Evolutionary conservation across 192 early-diverging fungal species (phyloP).

Genomic region (Mortierella hygrophila): DNA sequence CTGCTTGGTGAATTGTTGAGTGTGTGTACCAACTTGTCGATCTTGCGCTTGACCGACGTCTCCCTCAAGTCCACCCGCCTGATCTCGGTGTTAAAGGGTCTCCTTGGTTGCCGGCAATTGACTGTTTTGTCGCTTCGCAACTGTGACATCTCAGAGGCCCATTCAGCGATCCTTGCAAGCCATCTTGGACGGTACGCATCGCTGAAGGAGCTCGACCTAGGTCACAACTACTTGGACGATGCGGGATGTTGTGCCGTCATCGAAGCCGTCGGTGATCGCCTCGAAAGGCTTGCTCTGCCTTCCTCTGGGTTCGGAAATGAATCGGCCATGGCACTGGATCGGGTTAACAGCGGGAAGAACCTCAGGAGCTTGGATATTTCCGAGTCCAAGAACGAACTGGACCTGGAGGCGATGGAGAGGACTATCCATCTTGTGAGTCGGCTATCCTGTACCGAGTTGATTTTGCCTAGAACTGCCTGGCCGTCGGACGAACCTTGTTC

Average conservation of each 20-base stretch:
- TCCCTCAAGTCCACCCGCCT: constrained; percentile 13
- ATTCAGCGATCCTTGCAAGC: not conserved
- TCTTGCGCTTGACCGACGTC: constrained; percentile 24
- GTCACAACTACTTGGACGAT: constrained; percentile 31
- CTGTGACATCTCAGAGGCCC: constrained; percentile 18
- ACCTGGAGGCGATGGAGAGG: constrained; percentile 23
- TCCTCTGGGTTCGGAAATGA: constrained; percentile 40
- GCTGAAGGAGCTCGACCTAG: constrained; percentile 33
- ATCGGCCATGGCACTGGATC: constrained; percentile 36
- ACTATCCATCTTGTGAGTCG: constrained; percentile 23
- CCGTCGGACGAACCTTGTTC: constrained; percentile 25
- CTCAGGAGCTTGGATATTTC: constrained; percentile 34
- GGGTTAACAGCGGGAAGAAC: constrained; percentile 8
- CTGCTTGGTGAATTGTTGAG: constrained; percentile 14
- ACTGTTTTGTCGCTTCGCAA: constrained; percentile 16
- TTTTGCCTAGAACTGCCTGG: constrained; percentile 19
- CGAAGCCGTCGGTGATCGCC: constrained; percentile 19
- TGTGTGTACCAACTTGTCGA: constrained; percentile 22
- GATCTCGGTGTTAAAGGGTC: constrained; percentile 14
- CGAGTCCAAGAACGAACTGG: constrained; percentile 16
- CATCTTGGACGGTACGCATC: not conserved
- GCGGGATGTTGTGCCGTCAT: constrained; percentile 27
- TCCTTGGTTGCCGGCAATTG: constrained; percentile 11
- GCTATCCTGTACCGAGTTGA: constrained; percentile 21
- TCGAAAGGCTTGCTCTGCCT: constrained; percentile 26